Conservation (phyloP, 257 asterid species). For the Linderniella brevidens region DNA sequence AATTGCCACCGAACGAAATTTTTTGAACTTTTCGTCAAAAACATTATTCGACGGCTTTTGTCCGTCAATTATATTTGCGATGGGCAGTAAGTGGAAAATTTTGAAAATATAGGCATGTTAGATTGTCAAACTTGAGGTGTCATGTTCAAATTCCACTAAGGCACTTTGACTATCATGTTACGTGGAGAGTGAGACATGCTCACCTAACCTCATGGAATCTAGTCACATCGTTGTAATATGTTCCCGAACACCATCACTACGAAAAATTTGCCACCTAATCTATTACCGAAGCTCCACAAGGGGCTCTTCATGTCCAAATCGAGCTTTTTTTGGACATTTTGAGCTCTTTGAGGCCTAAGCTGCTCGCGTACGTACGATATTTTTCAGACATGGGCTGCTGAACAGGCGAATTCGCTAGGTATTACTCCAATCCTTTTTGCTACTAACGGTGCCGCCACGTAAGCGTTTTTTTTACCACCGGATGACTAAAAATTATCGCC, state of each 20-base stretch:
- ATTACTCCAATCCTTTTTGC: constrained; percentile 20
- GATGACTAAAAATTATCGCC: constrained; percentile 3
- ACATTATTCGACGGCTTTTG: too few relatives aligned
- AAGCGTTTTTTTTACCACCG: constrained; percentile 15
- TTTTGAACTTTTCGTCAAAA: too few relatives aligned
- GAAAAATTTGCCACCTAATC: not conserved
- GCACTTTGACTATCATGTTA: too few relatives aligned
- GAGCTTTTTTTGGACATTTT: constrained; percentile 15
- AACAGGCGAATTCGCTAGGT: constrained; percentile 15
- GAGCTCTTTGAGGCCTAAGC: constrained; percentile 14
- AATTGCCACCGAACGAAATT: too few relatives aligned
- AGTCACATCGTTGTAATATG: too few relatives aligned
- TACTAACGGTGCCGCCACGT: constrained; percentile 14
- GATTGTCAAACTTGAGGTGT: too few relatives aligned
- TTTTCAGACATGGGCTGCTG: constrained; percentile 38
- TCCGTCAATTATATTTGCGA: too few relatives aligned
- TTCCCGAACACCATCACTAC: not conserved
- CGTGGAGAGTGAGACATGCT: too few relatives aligned
- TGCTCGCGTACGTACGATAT: constrained; percentile 28
- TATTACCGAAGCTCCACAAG: not conserved
- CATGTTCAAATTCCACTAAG: too few relatives aligned
- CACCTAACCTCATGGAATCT: too few relatives aligned
- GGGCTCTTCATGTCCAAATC: not conserved
- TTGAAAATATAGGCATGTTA: too few relatives aligned
- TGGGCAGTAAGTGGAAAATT: too few relatives aligned